Conservation (phyloP, 2,329 filamentous ascomycete genomes). For the Colletotrichum sp. region DNA sequence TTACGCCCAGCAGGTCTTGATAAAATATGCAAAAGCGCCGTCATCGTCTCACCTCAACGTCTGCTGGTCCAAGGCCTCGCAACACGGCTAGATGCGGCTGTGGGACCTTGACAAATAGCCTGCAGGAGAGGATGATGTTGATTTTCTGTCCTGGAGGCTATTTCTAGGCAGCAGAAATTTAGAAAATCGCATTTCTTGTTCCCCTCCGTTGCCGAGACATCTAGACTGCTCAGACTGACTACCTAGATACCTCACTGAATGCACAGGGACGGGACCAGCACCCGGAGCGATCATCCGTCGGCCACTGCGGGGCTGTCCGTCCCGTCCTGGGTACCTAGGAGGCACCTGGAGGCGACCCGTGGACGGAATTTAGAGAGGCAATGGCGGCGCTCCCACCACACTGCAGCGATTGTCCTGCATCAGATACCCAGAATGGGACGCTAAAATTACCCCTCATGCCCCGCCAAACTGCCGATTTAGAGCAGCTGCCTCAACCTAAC, state of each 20-base stretch:
- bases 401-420: background rate
- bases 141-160: background rate
- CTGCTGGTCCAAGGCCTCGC: background rate
- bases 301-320: background rate
- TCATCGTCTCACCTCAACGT: background rate
- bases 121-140: background rate
- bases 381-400: background rate
- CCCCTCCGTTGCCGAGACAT: background rate
- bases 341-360: background rate
- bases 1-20: background rate
- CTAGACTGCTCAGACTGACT: background rate
- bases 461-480: conserved; percentile 17
- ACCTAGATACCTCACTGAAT: background rate
- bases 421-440: background rate
- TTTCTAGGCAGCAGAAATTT: background rate
- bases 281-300: background rate
- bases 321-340: background rate
- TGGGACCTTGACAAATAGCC: background rate
- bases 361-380: background rate
- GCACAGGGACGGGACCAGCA: background rate
- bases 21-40: background rate
- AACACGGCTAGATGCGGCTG: background rate
- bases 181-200: background rate
- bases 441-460: conserved; percentile 23
- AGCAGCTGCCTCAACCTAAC: conserved; percentile 5